Base-by-base conservation (phyloP, 257 asterid species). In the Nicotiana noctiflora region DNA sequence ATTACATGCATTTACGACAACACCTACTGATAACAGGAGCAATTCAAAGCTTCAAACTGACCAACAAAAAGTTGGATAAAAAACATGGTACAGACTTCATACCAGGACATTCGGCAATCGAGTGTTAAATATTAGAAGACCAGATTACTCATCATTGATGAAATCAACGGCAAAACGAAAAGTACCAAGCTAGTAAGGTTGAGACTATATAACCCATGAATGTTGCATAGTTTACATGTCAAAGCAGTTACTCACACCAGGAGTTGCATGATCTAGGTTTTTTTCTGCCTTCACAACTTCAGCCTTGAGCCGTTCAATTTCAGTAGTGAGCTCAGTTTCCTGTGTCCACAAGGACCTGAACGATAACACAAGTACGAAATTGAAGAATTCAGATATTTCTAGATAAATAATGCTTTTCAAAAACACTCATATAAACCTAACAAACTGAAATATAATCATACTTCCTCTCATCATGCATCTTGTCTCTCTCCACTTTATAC, bases 181-280 rank as follows among this genome's bases (percentile, higher is more conserved):
- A 74, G 44, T 74, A 29, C 17, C 61, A 51, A 74, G 44, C 2
- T 25, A 5, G 17, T 74, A 74, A 74, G 27, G 46, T 49, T 74
- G 44, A 40, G 51, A 74, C 61, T 23, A 49, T 74, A 31, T 12
- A 17, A 61, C 34, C 60, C 29, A 29, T 7, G n/a, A 37, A 44
- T 25, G 21, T 34, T 40, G 77, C 63, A 75, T 32, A 34, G 31
- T 78, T 13, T 34, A 40, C 37, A 49, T 21, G 46, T 13, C 34
- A 56, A 44, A 81, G 56, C 61, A 75, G 81, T 79, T 53, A 90
- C 98, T 90, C 85, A 96, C 99, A 79, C 99, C 98, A 56, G 99
- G 97, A 84, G 98, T 96, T 27, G 98, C 97, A 18, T 93, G 97
- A 87, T 96, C 98, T 17, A 96, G 96, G 86, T 91, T 93, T 92